phyloP scores from a whole-genome alignment of 345 rosid genomes.

The Citrus australasica region DNA sequence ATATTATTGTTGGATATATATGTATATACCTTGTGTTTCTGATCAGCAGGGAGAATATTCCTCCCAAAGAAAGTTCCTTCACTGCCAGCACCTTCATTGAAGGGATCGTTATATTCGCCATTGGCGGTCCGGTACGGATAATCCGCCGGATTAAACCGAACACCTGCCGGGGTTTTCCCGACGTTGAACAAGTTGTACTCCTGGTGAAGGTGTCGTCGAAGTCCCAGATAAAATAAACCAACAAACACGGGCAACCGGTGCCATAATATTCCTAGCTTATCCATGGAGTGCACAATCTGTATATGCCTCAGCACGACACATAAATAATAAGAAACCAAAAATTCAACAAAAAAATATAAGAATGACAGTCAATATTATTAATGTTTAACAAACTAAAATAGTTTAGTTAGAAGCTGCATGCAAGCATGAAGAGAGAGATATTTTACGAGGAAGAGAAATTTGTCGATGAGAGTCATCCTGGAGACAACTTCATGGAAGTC shows the following conservation, averaged over 20 bases:
- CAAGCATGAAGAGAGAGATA: neutral
- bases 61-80: conserved; percentile 51
- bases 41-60: conserved; percentile 37
- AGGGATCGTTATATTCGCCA: conserved; percentile 47
- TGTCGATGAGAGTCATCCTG: conserved; percentile 5
- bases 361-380: neutral
- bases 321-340: neutral
- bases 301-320: neutral
- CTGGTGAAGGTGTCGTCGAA: conserved; percentile 55
- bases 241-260: conserved; percentile 49
- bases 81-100: conserved; percentile 47
- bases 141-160: conserved; percentile 44
- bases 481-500: conserved; percentile 6
- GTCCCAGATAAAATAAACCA: conserved; percentile 38
- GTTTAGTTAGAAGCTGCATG: neutral
- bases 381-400: no score
- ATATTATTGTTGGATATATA: neutral
- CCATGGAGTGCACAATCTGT: conserved; percentile 5
- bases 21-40: conserved; percentile 21
- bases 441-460: conserved; percentile 2
- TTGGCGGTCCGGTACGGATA: conserved; percentile 49
- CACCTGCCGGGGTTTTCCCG: conserved; percentile 39
- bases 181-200: conserved; percentile 52
- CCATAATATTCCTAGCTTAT: conserved; percentile 44
- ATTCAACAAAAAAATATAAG: neutral